These are phyloP conservation scores for Ascosphaera aggregata DNA, from an alignment of 2,329 filamentous ascomycete genomes.

Conservation along the genomic window DNA sequence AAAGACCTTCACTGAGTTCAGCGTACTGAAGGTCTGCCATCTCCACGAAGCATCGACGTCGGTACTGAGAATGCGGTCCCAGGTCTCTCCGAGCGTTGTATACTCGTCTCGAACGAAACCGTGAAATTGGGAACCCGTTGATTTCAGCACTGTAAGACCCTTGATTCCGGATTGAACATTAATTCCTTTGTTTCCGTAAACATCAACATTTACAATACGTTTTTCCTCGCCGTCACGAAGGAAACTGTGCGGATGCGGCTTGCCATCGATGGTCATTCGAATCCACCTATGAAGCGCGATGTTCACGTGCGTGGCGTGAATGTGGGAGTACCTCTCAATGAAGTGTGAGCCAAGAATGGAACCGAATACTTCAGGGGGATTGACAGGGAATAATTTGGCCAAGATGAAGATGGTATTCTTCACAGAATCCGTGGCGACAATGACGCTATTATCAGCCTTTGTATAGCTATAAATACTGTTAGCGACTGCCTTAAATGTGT, in stretches of 20 bases:
- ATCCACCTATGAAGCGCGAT: slow-evolving; percentile 79
- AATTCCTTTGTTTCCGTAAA: slow-evolving; percentile 45
- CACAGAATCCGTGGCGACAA: slow-evolving; percentile 93
- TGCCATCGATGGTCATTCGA: slow-evolving; percentile 64
- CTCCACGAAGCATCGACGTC: slow-evolving; percentile 73
- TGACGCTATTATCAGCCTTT: slow-evolving; percentile 73
- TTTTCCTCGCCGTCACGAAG: slow-evolving; percentile 73
- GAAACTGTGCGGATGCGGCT: slow-evolving; percentile 90
- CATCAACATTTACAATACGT: slow-evolving; percentile 52
- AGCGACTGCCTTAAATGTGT: no score
- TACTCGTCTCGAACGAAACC: slow-evolving; percentile 84
- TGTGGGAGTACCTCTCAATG: slow-evolving; percentile 67
- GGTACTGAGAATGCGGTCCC: slow-evolving; percentile 88
- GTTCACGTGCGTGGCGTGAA: slow-evolving; percentile 59
- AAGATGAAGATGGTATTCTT: slow-evolving; percentile 95
- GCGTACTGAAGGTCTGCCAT: slow-evolving; percentile 47
- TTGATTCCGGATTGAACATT: slow-evolving; percentile 54
- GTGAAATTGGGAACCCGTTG: slow-evolving; percentile 88
- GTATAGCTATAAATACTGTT: slow-evolving; percentile 44
- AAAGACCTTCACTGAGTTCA: slow-evolving; percentile 43
- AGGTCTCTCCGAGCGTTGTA: slow-evolving; percentile 73
- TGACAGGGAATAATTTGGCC: slow-evolving; percentile 81
- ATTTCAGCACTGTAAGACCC: slow-evolving; percentile 78
- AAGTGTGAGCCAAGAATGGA: slow-evolving; percentile 73
- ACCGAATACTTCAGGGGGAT: slow-evolving; percentile 79